Conservation (phyloP, 805 yeast genomes). For the Kluyveromyces dobzhanskii region DNA sequence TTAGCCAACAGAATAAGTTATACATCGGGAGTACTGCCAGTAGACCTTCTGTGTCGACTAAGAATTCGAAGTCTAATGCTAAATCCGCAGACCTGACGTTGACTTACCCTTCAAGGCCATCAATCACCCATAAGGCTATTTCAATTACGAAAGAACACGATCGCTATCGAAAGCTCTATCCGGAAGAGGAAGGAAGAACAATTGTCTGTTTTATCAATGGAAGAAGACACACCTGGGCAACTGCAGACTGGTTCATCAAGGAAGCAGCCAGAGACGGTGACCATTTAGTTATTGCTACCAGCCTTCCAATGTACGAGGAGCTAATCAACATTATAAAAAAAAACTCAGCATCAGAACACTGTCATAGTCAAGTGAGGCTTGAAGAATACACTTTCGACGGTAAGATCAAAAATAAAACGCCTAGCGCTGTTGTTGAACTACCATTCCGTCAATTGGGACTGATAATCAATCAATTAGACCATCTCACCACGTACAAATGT, state of each 20-base stretch:
- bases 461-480: conserved; percentile 20
- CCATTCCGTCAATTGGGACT: conserved; percentile 9
- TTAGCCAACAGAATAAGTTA: conserved; percentile 20
- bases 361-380: conserved; percentile 1
- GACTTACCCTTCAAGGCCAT: conserved; percentile 29
- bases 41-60: conserved; percentile 1
- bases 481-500: conserved; percentile 19
- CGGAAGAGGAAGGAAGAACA: conserved; percentile 28
- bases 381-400: conserved; percentile 2
- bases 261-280: conserved; percentile 55
- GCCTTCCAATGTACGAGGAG: conserved; percentile 33
- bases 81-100: conserved; percentile 16
- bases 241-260: conserved; percentile 59
- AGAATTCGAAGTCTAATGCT: not conserved
- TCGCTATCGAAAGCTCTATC: conserved; percentile 11
- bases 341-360: not conserved
- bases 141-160: conserved; percentile 17
- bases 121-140: conserved; percentile 22
- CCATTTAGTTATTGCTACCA: conserved; percentile 48
- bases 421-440: conserved; percentile 5
- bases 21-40: conserved; percentile 9
- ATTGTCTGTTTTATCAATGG: conserved; percentile 57
- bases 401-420: not conserved
- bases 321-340: not conserved
- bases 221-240: conserved; percentile 66